Conservation (phyloP, 2,329 filamentous ascomycete species). For the Incumbomyces delicatus region DNA sequence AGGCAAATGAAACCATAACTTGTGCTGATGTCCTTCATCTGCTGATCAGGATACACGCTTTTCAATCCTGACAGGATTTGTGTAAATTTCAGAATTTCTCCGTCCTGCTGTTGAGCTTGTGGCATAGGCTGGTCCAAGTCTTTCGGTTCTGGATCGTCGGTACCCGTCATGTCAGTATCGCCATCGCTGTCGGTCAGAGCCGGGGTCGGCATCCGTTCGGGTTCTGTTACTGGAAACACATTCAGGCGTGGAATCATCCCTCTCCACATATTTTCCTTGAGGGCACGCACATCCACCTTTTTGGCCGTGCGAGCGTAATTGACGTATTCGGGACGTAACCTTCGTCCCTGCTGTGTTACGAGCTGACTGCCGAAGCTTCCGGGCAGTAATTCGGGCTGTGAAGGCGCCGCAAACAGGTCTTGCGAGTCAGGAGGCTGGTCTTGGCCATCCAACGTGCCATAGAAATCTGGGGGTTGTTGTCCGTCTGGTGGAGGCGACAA, state of each 20-base stretch:
- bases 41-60: constrained; percentile 71
- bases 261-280: constrained; percentile 58
- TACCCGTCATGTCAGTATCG: constrained; percentile 16
- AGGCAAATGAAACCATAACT: constrained; percentile 88
- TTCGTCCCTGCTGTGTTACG: constrained; percentile 49
- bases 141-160: constrained; percentile 13
- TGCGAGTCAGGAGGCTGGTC: constrained; percentile 8
- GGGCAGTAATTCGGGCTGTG: constrained; percentile 26
- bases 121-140: constrained; percentile 20
- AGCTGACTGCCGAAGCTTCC: constrained; percentile 54
- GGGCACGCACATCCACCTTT: constrained; percentile 54
- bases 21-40: constrained; percentile 90
- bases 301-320: constrained; percentile 57
- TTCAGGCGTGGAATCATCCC: constrained; percentile 45
- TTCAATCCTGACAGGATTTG: constrained; percentile 84
- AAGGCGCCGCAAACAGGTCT: neutral
- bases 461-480: constrained; percentile 9
- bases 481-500: constrained; percentile 30
- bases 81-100: constrained; percentile 67
- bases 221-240: constrained; percentile 25
- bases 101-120: constrained; percentile 23
- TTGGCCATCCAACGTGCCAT: constrained; percentile 6
- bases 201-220: constrained; percentile 22
- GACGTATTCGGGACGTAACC: constrained; percentile 54
- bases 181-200: constrained; percentile 23